phyloP scores from a whole-genome alignment of 768 basidiomycete species.

The Lenzites betulinus region DNA sequence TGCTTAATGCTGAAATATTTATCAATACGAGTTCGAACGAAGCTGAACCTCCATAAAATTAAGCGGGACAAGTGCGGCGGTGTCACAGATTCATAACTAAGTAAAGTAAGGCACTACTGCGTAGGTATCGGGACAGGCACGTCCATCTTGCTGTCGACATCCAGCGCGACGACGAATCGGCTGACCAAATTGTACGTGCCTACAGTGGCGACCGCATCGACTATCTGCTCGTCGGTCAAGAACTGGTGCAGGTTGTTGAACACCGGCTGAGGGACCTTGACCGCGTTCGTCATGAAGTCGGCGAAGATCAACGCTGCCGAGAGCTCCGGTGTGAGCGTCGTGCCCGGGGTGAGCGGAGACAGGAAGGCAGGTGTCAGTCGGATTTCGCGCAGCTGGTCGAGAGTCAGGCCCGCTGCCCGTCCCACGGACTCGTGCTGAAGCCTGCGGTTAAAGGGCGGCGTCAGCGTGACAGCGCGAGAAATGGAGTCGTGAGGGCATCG shows the following conservation, averaged over 20 bases:
- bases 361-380: slow-evolving; percentile 27
- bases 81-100: no score
- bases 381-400: slow-evolving; percentile 33
- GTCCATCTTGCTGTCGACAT: slow-evolving; percentile 37
- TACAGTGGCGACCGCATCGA: slow-evolving; percentile 35
- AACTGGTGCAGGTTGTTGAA: slow-evolving; percentile 30
- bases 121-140: slow-evolving; percentile 33
- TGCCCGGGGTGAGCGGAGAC: slow-evolving; percentile 1
- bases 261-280: slow-evolving; percentile 33
- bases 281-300: slow-evolving; percentile 32
- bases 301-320: slow-evolving; percentile 34
- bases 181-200: slow-evolving; percentile 35
- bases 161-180: slow-evolving; percentile 35
- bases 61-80: no score
- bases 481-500: no score
- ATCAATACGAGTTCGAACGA: no score
- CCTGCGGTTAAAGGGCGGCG: slow-evolving; percentile 18
- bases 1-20: no score
- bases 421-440: slow-evolving; percentile 37
- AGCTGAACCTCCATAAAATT: no score
- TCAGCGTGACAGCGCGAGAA: no score
- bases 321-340: slow-evolving; percentile 30
- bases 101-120: background rate
- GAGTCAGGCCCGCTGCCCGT: slow-evolving; percentile 34
- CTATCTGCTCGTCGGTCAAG: slow-evolving; percentile 34